Evolutionary conservation across 192 early-diverging fungal genomes (phyloP).

Genomic region (Podila epicladia): DNA sequence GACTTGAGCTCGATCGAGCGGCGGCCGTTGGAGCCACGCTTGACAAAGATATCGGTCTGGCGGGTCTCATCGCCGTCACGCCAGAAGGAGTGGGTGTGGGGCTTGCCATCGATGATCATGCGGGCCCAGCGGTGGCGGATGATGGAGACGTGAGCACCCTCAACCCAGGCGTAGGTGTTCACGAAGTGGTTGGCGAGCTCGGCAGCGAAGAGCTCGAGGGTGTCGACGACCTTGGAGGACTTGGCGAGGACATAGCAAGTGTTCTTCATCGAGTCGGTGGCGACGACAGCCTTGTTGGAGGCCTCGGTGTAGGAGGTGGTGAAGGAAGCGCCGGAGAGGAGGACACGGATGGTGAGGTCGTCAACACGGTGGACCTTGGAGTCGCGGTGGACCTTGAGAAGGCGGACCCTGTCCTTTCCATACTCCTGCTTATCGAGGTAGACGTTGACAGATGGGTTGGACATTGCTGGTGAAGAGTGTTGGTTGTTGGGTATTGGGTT

Average conservation of each 20-base stretch:
- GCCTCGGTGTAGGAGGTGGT: slow-evolving; percentile 79
- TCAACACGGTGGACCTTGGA: slow-evolving; percentile 70
- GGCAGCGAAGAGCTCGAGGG: slow-evolving; percentile 75
- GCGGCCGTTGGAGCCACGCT: slow-evolving; percentile 48
- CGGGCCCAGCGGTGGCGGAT: slow-evolving; percentile 82
- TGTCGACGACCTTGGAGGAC: slow-evolving; percentile 69
- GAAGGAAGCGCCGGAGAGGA: slow-evolving; percentile 58
- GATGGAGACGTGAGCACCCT: slow-evolving; percentile 69
- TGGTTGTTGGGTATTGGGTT: background rate
- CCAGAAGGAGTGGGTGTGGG: slow-evolving; percentile 76
- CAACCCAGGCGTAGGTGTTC: slow-evolving; percentile 77
- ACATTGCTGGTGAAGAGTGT: background rate
- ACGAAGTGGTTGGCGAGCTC: slow-evolving; percentile 77
- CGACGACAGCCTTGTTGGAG: slow-evolving; percentile 78
- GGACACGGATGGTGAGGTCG: slow-evolving; percentile 69
- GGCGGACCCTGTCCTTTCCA: slow-evolving; percentile 79
- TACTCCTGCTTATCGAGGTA: slow-evolving; percentile 59
- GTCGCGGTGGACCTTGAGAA: slow-evolving; percentile 75
- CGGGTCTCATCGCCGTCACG: slow-evolving; percentile 76
- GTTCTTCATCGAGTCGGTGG: slow-evolving; percentile 85
- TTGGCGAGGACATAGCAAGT: slow-evolving; percentile 82
- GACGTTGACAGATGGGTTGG: slow-evolving; percentile 22
- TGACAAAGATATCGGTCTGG: slow-evolving; percentile 65
- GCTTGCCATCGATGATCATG: slow-evolving; percentile 66
- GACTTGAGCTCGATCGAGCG: slow-evolving; percentile 61